A percentile compares a stretch with the other conserved stretches of the same genome.
These are phyloP conservation scores for Exophiala viscosa DNA, from an alignment of 2,329 filamentous ascomycete species.

Conservation along the genomic window DNA sequence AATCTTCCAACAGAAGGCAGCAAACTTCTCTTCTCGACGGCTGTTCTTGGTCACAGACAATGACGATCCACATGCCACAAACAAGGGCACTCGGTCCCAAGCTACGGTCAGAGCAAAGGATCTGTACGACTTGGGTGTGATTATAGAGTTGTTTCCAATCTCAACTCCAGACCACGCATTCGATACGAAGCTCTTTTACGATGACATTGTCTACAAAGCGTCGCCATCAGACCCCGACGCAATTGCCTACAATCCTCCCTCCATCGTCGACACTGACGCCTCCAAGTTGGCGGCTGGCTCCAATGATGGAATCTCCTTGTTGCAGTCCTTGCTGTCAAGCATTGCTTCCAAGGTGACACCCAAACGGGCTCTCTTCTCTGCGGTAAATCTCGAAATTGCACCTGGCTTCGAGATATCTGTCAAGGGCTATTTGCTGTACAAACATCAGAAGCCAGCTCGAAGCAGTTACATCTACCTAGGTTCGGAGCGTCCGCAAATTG, in stretches of 20 bases:
- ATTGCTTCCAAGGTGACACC: conserved; percentile 87
- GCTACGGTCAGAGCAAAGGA: conserved; percentile 89
- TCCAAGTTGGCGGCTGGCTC: conserved; percentile 58
- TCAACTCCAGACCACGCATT: conserved; percentile 68
- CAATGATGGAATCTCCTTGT: conserved; percentile 70
- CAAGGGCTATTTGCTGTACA: conserved; percentile 86
- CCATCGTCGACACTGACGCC: conserved; percentile 38
- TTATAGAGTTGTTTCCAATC: conserved; percentile 90
- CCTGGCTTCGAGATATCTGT: conserved; percentile 82
- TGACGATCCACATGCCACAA: conserved; percentile 73
- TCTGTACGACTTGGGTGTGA: conserved; percentile 86
- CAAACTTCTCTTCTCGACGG: conserved; percentile 87
- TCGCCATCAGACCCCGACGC: conserved; percentile 68
- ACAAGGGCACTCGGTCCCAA: conserved; percentile 69
- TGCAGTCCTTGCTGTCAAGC: conserved; percentile 77
- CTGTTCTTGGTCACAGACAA: conserved; percentile 97
- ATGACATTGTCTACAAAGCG: conserved; percentile 88
- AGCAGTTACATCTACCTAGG: conserved; percentile 85
- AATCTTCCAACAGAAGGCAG: conserved; percentile 89
- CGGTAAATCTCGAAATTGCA: conserved; percentile 80
- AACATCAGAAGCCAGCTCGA: conserved; percentile 74
- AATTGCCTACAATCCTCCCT: conserved; percentile 47
- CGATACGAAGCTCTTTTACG: conserved; percentile 82
- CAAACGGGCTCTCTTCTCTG: conserved; percentile 80
- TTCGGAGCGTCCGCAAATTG: conserved; percentile 81